A percentile compares a stretch with the other conserved stretches of the same genome.
These are phyloP conservation scores for Trichosporon sp. DNA, from an alignment of 1,284 basidiomycete genomes.

Conservation along the genomic window DNA sequence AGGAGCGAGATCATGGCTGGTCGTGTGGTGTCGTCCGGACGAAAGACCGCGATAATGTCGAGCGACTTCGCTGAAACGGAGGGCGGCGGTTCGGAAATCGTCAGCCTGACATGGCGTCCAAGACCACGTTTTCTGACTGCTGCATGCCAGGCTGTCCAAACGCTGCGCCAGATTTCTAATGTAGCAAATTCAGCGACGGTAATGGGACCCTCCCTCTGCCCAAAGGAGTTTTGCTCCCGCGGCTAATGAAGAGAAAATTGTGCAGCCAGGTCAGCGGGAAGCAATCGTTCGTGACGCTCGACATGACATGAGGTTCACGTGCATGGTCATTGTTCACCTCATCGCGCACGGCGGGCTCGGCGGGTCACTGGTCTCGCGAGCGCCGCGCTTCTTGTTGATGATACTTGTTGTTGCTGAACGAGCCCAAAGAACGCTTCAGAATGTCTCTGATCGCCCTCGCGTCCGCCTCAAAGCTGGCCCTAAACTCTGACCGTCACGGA, in stretches of 20 bases:
- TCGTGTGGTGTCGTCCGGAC: background rate
- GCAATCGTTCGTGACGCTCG: background rate
- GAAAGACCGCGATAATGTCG: background rate
- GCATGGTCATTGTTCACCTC: background rate
- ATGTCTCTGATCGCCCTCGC: background rate
- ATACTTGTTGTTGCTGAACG: background rate
- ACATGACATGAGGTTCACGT: background rate
- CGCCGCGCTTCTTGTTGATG: background rate
- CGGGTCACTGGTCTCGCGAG: background rate
- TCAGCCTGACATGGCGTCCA: background rate
- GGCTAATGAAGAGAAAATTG: background rate
- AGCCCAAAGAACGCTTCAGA: background rate
- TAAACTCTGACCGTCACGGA: background rate
- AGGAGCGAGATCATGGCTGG: conserved; percentile 26
- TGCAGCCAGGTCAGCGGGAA: background rate
- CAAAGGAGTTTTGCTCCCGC: background rate
- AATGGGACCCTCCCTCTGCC: background rate
- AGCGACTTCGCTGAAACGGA: background rate
- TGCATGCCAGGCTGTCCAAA: background rate
- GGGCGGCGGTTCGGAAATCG: background rate
- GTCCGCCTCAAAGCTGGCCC: background rate
- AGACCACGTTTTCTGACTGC: background rate
- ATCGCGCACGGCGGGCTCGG: background rate
- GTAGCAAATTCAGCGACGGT: background rate
- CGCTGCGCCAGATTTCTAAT: background rate